Percentiles rank a stretch among this genome's conserved stretches.
Evolutionary conservation across 2,329 filamentous ascomycete species (phyloP).

Genomic region (Cytospora piceae): DNA sequence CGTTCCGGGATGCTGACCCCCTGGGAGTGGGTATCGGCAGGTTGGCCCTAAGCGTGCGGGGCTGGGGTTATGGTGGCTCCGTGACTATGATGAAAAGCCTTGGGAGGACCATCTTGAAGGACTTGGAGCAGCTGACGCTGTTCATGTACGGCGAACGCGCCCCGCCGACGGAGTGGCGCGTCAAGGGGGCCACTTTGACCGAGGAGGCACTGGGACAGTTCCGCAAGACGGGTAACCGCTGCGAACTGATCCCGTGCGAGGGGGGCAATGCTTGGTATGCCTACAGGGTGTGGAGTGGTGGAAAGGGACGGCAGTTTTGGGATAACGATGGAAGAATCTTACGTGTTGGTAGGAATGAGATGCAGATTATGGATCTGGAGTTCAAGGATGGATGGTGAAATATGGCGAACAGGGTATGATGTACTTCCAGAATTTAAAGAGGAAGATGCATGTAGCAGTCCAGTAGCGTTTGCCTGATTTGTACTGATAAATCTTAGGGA

Average conservation of each 20-base stretch:
- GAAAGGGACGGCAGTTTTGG: constrained; percentile 34
- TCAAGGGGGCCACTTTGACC: constrained; percentile 28
- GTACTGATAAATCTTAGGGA: too few species aligned
- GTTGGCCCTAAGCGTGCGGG: constrained; percentile 36
- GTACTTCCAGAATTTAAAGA: too few species aligned
- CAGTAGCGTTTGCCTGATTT: too few species aligned
- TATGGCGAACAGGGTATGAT: too few species aligned
- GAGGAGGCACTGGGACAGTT: constrained; percentile 3
- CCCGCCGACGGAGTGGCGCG: constrained; percentile 37
- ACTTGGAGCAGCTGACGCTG: constrained; percentile 39
- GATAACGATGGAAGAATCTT: constrained; percentile 33
- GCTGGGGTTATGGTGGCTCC: constrained; percentile 35
- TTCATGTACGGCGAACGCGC: constrained; percentile 38
- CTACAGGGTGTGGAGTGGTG: constrained; percentile 35
- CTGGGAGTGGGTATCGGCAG: constrained; percentile 32
- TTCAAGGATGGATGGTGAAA: constrained; percentile 37
- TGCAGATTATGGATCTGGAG: constrained; percentile 37
- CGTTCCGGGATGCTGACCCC: constrained; percentile 34
- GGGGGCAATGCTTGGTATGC: constrained; percentile 31
- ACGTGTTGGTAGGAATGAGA: constrained; percentile 32
- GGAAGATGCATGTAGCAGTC: too few species aligned
- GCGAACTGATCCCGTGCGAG: constrained; percentile 34
- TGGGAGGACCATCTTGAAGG: constrained; percentile 33
- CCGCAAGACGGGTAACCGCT: constrained; percentile 16
- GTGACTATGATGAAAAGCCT: constrained; percentile 35